phyloP scores from a whole-genome alignment of 768 basidiomycete species.

The Daedalea quercina region DNA sequence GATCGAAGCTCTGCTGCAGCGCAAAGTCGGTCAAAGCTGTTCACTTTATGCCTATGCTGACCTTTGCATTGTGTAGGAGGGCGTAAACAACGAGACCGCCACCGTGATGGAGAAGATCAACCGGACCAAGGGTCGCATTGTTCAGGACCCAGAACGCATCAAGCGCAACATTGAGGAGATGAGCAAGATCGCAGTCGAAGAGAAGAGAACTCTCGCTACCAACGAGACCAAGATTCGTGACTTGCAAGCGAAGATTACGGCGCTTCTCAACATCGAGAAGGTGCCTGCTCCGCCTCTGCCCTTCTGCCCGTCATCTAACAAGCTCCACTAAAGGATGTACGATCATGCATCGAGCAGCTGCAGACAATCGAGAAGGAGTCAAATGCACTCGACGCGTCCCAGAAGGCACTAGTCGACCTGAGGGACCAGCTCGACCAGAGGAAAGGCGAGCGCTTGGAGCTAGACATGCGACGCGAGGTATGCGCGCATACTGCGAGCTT shows the following conservation, averaged over 20 bases:
- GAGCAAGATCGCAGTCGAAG: constrained; percentile 57
- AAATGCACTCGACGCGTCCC: constrained; percentile 50
- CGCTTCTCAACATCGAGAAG: constrained; percentile 70
- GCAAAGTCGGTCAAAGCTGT: constrained; percentile 38
- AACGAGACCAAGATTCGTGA: constrained; percentile 75
- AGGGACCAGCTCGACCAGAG: constrained; percentile 66
- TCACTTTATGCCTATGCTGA: background rate
- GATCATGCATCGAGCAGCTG: constrained; percentile 68
- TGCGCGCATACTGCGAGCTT: constrained; percentile 6
- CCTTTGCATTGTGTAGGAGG: constrained; percentile 37
- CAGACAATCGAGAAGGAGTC: constrained; percentile 67
- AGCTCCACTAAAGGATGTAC: constrained; percentile 49
- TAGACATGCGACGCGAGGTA: constrained; percentile 64
- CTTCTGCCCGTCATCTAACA: background rate
- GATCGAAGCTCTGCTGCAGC: constrained; percentile 53
- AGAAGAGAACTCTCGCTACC: constrained; percentile 57
- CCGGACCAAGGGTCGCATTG: constrained; percentile 67
- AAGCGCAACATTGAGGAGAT: constrained; percentile 78
- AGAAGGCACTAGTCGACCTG: constrained; percentile 63
- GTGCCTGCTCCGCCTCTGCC: constrained; percentile 27
- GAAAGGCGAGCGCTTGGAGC: constrained; percentile 66
- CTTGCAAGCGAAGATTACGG: constrained; percentile 66
- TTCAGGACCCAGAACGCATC: constrained; percentile 88
- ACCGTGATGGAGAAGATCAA: constrained; percentile 53
- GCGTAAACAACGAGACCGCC: constrained; percentile 52